Conservation (phyloP, 2,329 filamentous ascomycete species). For the Zymoseptoria ardabiliae region DNA sequence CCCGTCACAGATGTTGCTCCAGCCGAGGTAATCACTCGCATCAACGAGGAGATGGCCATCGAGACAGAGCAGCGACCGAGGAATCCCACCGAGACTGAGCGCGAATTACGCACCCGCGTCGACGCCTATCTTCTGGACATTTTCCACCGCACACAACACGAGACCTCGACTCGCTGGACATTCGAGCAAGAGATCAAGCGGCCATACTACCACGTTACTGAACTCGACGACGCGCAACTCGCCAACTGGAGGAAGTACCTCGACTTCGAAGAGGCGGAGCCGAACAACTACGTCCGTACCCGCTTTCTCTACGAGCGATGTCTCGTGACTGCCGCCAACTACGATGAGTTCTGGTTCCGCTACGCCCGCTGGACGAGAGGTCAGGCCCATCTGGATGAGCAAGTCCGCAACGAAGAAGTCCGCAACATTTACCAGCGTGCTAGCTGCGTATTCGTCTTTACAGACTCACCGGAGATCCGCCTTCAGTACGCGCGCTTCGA, state of each 20-base stretch:
- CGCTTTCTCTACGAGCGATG: conserved; percentile 90
- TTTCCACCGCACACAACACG: conserved; percentile 73
- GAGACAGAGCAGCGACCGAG: conserved; percentile 57
- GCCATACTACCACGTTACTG: conserved; percentile 93
- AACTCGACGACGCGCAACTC: conserved; percentile 78
- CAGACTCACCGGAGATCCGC: conserved; percentile 74
- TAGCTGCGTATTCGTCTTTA: conserved; percentile 74
- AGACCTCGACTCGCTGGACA: conserved; percentile 88
- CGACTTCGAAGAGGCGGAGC: conserved; percentile 82
- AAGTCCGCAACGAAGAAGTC: conserved; percentile 73
- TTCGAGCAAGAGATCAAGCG: conserved; percentile 93
- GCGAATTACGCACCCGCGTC: conserved; percentile 71
- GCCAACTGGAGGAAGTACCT: conserved; percentile 93
- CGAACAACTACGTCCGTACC: conserved; percentile 62
- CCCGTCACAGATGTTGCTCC: conserved; percentile 68
- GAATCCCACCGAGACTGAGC: conserved; percentile 71
- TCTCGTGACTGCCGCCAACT: conserved; percentile 83
- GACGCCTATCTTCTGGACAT: conserved; percentile 74
- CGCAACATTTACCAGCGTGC: conserved; percentile 88
- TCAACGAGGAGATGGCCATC: conserved; percentile 64
- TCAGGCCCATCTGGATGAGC: conserved; percentile 74
- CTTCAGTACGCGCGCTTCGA: conserved; percentile 94
- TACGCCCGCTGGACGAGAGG: conserved; percentile 90
- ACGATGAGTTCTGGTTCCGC: conserved; percentile 98
- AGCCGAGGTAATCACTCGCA: conserved; percentile 57